A percentile compares a stretch with the other conserved stretches of the same genome.
These are phyloP conservation scores for Oryza glumipatula DNA, from an alignment of 176 grass and related monocot genomes.

Conservation along the genomic window DNA sequence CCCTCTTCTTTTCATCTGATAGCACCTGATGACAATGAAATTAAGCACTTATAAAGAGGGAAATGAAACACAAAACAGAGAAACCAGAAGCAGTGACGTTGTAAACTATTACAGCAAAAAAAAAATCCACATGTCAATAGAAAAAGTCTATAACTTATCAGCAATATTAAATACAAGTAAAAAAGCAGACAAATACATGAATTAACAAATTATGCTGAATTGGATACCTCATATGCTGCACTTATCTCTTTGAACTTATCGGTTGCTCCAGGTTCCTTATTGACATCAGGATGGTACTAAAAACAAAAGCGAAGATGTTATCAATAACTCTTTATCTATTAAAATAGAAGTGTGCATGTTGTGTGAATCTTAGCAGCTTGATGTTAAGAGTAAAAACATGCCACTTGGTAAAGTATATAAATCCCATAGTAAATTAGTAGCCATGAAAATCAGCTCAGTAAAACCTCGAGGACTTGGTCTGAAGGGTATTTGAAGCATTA, in stretches of 20 bases:
- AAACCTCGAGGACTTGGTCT: not conserved
- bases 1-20: conserved; percentile 98
- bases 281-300: conserved; percentile 98
- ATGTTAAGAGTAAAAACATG: conserved; percentile 4
- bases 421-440: not conserved
- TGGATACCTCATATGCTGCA: conserved; percentile 87
- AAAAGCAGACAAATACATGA: conserved; percentile 1
- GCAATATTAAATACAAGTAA: not conserved
- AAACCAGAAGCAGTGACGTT: not conserved
- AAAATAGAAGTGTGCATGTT: not conserved
- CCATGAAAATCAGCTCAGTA: conserved; percentile 5
- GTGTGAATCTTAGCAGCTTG: conserved; percentile 24
- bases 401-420: conserved; percentile 16
- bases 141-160: not conserved
- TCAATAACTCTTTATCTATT: not conserved
- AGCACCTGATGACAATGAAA: conserved; percentile 73
- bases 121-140: not conserved
- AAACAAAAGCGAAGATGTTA: conserved; percentile 23
- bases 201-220: conserved; percentile 14
- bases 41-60: conserved; percentile 36
- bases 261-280: conserved; percentile 91
- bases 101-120: not conserved
- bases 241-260: conserved; percentile 99
- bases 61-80: conserved; percentile 15
- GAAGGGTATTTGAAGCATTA: conserved; percentile 17